Evolutionary conservation across 305 asterid species (phyloP).

Genomic region (Vinca major): DNA sequence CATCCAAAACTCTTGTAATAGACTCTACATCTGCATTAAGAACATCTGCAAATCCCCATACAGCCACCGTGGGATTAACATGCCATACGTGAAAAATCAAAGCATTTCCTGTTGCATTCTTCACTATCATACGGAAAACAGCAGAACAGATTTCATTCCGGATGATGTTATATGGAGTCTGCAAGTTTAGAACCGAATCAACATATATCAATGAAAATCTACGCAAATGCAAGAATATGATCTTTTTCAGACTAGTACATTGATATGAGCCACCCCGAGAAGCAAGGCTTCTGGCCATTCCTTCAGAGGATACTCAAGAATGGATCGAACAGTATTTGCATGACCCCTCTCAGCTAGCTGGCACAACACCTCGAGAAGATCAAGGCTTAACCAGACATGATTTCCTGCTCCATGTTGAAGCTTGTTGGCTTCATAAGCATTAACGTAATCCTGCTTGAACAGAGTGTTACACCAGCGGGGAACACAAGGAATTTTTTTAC

Average conservation of each 20-base stretch:
- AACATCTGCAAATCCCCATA: slow-evolving; percentile 72
- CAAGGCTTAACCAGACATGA: slow-evolving; percentile 77
- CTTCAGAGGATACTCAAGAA: slow-evolving; percentile 70
- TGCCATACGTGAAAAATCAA: slow-evolving; percentile 61
- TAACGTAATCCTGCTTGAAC: slow-evolving; percentile 50
- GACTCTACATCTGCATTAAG: slow-evolving; percentile 54
- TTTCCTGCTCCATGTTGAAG: slow-evolving; percentile 47
- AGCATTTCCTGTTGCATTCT: slow-evolving; percentile 36
- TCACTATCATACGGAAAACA: slow-evolving; percentile 49
- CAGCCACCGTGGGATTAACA: slow-evolving; percentile 56
- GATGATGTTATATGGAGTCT: slow-evolving; percentile 91
- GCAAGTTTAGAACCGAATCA: slow-evolving; percentile 25
- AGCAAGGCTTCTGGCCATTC: slow-evolving; percentile 80
- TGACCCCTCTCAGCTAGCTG: slow-evolving; percentile 88
- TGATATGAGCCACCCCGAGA: slow-evolving; percentile 83
- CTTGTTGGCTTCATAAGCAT: slow-evolving; percentile 47
- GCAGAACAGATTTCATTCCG: slow-evolving; percentile 70
- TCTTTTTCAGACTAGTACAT: slow-evolving; percentile 32
- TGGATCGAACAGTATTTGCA: slow-evolving; percentile 65
- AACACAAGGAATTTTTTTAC: slow-evolving; percentile 7
- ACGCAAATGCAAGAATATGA: neutral
- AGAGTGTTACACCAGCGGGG: slow-evolving; percentile 11
- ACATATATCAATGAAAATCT: neutral
- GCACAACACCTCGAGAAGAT: slow-evolving; percentile 77
- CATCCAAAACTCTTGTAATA: slow-evolving; percentile 55